Evolutionary conservation across 768 basidiomycete species (phyloP).

Genomic region (Gelatoporia subvermispora): DNA sequence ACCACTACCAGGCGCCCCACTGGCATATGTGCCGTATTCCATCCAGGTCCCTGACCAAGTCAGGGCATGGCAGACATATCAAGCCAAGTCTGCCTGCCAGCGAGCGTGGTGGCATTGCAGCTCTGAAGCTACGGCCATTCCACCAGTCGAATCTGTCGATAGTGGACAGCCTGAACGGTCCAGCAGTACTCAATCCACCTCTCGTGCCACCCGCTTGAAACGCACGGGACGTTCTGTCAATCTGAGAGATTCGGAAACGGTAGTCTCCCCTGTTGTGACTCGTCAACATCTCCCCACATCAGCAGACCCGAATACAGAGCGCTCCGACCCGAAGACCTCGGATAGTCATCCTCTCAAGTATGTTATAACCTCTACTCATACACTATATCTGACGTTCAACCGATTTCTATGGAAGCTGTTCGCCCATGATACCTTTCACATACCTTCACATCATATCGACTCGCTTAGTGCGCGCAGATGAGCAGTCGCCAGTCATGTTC

Average conservation of each 20-base stretch:
- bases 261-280: slow-evolving; percentile 42
- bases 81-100: slow-evolving; percentile 33
- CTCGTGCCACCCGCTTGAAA: not conserved
- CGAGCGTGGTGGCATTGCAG: slow-evolving; percentile 48
- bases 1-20: slow-evolving; percentile 43
- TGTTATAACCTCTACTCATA: slow-evolving; percentile 15
- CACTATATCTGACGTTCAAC: not conserved
- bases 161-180: not conserved
- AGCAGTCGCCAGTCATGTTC: slow-evolving; percentile 28
- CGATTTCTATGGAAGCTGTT: slow-evolving; percentile 35
- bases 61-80: slow-evolving; percentile 46
- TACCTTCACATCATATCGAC: slow-evolving; percentile 38
- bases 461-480: slow-evolving; percentile 19
- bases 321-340: slow-evolving; percentile 52
- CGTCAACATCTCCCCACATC: slow-evolving; percentile 13
- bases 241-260: slow-evolving; percentile 47
- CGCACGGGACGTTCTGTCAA: slow-evolving; percentile 24
- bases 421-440: slow-evolving; percentile 51
- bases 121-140: not conserved
- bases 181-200: not conserved
- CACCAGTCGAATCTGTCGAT: not conserved
- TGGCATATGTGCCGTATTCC: slow-evolving; percentile 58
- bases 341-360: slow-evolving; percentile 82
- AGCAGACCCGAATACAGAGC: not conserved
- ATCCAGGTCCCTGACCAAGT: slow-evolving; percentile 57